Conservation (phyloP, 306 rosid species). For the Rosa multiflora region DNA sequence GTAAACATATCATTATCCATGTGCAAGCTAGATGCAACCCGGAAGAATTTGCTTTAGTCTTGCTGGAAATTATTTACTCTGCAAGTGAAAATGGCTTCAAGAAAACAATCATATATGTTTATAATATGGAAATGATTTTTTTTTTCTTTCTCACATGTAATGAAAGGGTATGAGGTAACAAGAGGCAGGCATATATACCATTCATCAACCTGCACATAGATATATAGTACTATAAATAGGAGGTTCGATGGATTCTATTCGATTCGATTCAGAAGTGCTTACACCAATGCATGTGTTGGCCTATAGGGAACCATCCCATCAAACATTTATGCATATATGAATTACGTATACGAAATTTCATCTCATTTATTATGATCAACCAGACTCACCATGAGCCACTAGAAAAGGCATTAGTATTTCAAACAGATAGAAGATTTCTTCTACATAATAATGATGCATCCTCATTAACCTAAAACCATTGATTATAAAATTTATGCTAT, state of each 20-base stretch:
- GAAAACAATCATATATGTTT: background rate
- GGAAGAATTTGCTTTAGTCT: background rate
- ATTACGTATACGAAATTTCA: background rate
- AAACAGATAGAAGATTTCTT: background rate
- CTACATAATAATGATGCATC: background rate
- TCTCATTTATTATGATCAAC: background rate
- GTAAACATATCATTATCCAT: background rate
- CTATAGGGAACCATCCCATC: constrained; percentile 3
- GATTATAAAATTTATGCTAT: no score
- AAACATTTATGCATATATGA: background rate
- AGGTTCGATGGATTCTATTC: background rate
- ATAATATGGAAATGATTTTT: background rate
- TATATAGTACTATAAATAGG: background rate
- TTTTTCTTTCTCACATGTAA: background rate
- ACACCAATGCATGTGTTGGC: constrained; percentile 34
- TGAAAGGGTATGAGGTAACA: background rate
- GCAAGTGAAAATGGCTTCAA: background rate
- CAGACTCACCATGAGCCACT: background rate
- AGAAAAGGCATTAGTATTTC: background rate
- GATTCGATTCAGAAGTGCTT: background rate
- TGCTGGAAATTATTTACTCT: background rate
- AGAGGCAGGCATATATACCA: background rate
- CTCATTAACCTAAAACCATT: background rate
- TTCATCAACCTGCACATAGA: background rate
- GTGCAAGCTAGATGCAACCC: background rate